Conservation (phyloP, 2,329 filamentous ascomycete species). For the Talaromyces marneffei region DNA sequence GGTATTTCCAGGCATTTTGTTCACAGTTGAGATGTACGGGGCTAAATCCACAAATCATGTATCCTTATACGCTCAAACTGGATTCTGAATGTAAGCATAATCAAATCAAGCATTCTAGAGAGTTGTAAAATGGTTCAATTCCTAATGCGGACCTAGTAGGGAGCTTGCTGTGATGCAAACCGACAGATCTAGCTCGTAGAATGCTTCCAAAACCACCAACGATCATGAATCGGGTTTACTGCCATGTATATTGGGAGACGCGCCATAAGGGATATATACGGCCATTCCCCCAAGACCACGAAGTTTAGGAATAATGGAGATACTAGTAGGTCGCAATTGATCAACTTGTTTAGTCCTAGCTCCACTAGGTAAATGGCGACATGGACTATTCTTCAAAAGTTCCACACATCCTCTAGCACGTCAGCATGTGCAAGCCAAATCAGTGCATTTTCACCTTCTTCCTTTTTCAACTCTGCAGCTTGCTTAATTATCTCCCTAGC, state of each 20-base stretch:
- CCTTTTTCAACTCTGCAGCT: not conserved
- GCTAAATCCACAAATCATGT: not conserved
- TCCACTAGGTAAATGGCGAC: not conserved
- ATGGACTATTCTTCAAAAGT: not conserved
- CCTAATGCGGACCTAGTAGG: not conserved
- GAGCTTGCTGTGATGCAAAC: not conserved
- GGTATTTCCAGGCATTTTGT: not conserved
- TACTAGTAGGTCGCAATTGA: no score
- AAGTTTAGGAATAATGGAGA: no score
- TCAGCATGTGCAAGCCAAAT: conserved; percentile 6
- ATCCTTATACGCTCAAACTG: not conserved
- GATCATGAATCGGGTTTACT: not conserved
- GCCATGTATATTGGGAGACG: no score
- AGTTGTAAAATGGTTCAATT: not conserved
- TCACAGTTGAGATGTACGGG: not conserved
- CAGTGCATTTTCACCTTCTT: not conserved
- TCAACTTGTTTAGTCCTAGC: not conserved
- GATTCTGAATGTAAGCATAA: not conserved
- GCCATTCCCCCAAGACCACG: no score
- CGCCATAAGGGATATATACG: no score
- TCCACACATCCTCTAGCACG: conserved; percentile 2
- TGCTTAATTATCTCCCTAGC: conserved; percentile 8
- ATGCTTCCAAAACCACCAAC: not conserved
- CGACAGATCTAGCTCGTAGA: not conserved
- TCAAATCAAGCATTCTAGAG: not conserved